A percentile compares a stretch with the other conserved stretches of the same genome.
Conservation (phyloP, 495 filamentous ascomycete species). For the Zalerion maritima region DNA sequence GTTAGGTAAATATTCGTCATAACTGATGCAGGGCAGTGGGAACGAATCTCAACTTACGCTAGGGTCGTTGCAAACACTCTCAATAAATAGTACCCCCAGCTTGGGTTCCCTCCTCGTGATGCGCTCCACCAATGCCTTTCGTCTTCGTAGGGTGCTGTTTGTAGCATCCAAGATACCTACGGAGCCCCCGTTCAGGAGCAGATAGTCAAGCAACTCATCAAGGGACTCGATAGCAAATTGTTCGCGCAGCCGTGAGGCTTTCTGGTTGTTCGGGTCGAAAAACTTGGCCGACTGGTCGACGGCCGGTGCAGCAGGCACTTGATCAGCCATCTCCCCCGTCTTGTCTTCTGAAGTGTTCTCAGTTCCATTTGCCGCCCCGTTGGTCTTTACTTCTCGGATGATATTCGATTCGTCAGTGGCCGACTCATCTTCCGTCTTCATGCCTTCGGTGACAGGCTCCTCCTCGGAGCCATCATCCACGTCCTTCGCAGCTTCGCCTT, state of each 20-base stretch:
- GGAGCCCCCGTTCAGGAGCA: constrained; percentile 66
- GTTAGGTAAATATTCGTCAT: constrained; percentile 1
- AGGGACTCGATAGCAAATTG: constrained; percentile 84
- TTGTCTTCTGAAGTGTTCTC: constrained; percentile 1
- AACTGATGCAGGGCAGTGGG: constrained; percentile 5
- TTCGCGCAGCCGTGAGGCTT: constrained; percentile 71
- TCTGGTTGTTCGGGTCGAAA: constrained; percentile 82
- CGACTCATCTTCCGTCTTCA: no score
- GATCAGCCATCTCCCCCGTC: background rate
- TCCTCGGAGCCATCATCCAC: no score
- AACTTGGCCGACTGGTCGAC: constrained; percentile 86
- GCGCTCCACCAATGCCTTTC: constrained; percentile 68
- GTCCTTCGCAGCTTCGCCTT: no score
- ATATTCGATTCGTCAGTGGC: background rate
- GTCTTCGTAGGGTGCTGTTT: constrained; percentile 79
- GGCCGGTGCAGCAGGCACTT: constrained; percentile 22
- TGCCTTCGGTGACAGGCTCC: no score
- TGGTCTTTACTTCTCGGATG: no score
- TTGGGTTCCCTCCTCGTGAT: constrained; percentile 74
- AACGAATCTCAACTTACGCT: constrained; percentile 24
- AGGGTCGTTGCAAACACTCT: constrained; percentile 79
- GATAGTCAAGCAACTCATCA: constrained; percentile 79
- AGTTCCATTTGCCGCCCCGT: background rate
- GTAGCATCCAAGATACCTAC: constrained; percentile 98
- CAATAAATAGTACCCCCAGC: constrained; percentile 82